Base-by-base conservation (phyloP, 805 yeast species). In the Lipomyces anomalus region DNA sequence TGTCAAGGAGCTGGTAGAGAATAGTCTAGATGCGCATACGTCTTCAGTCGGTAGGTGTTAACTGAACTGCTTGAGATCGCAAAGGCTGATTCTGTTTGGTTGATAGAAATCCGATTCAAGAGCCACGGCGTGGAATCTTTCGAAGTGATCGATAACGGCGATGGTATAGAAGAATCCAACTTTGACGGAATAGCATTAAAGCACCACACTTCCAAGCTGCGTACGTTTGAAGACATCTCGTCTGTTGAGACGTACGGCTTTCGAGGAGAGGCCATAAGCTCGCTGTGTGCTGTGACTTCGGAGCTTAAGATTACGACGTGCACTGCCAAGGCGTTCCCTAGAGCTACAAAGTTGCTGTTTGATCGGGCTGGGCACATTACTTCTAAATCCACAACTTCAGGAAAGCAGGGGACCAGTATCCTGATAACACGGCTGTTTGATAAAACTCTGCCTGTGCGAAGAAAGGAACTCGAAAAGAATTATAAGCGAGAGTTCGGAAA, bases 1-100 rank as follows among this genome's bases (percentile, higher is more conserved):
- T 0, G 79, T 83, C 24, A 90, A 90, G 60, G 98, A 90, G 61
- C 66, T 89, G 1, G 71, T 92, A 2, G 98, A 90, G 58, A 90
- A 90, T 61, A 69, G 92, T 24, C 67, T 90, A 4, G 98, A 92
- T 66, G 92, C 97, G 0, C 63, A 72, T 20, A 75, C 92, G 6
- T 70, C 75, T 0, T 76, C 75, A 42, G 70, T 92, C 24, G 56
- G 57, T 53, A 40, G 28, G 43, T n/a, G 16, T 20, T 7, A 20
- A 34, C 36, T 7, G 20, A 20, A 16, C 36, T 6, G 36, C 13
- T 13, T 20, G 9, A 21, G 20, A 5, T 9, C 28, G n/a, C n/a
- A n/a, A n/a, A n/a, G n/a, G n/a, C n/a, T n/a, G n/a, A n/a, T n/a
- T 18, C 21, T 16, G 16, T 18, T 9, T 11, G 6, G 1, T n/a